phyloP scores from a whole-genome alignment of 495 filamentous ascomycete genomes.

The Aspergillus sclerotioniger region DNA sequence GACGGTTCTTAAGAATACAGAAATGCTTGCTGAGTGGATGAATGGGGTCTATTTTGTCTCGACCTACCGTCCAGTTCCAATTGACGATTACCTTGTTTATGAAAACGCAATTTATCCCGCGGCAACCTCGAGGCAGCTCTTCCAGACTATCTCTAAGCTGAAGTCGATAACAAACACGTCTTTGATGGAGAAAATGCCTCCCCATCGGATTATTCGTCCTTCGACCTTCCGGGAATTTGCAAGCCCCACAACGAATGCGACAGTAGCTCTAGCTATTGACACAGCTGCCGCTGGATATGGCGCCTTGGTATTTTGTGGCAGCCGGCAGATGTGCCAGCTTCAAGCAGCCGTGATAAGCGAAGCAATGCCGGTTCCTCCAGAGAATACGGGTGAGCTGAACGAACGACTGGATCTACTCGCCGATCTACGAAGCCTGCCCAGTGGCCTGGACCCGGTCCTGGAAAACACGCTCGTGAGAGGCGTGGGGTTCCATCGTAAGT shows the following conservation, averaged over 20 bases:
- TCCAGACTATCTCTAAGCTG: conserved; percentile 59
- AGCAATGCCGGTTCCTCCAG: conserved; percentile 50
- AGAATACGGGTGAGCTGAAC: conserved; percentile 49
- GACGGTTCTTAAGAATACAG: conserved; percentile 60
- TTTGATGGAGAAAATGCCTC: conserved; percentile 34
- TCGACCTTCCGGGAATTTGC: conserved; percentile 60
- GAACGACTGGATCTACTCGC: conserved; percentile 64
- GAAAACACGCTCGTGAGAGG: conserved; percentile 63
- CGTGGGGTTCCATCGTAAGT: conserved; percentile 73
- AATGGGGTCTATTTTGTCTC: conserved; percentile 70
- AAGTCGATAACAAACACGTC: conserved; percentile 34
- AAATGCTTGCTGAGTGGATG: conserved; percentile 69
- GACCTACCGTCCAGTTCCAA: conserved; percentile 69
- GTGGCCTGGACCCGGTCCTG: conserved; percentile 66
- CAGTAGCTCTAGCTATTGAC: conserved; percentile 66
- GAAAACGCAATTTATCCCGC: conserved; percentile 69
- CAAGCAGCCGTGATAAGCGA: conserved; percentile 63
- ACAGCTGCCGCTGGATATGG: conserved; percentile 67
- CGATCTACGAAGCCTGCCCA: conserved; percentile 63
- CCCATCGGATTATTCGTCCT: conserved; percentile 50
- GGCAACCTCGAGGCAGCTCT: conserved; percentile 58
- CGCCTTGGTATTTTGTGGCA: conserved; percentile 73
- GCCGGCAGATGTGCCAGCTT: conserved; percentile 62
- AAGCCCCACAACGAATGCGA: conserved; percentile 64
- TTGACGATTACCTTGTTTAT: conserved; percentile 75